Evolutionary conservation across 352 stramenopile species (phyloP).

Genomic region (Phytophthora tentaculata): DNA sequence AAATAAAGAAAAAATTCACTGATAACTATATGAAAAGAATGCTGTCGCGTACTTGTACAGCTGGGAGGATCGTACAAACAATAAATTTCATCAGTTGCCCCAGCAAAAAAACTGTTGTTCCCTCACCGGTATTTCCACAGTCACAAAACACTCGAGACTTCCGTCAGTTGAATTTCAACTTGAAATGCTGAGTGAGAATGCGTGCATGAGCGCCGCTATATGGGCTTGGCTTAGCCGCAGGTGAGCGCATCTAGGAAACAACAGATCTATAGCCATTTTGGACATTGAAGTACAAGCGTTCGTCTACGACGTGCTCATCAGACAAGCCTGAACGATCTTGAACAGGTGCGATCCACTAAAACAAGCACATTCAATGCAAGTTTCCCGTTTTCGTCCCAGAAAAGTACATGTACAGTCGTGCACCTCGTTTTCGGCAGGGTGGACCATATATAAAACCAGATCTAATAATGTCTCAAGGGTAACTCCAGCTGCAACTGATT

Average conservation of each 20-base stretch:
- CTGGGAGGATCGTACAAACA: background rate
- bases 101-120: background rate
- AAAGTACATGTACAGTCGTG: background rate
- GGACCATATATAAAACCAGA: too few species aligned
- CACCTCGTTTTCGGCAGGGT: too few species aligned
- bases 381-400: background rate
- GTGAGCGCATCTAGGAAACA: background rate
- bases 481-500: too few species aligned
- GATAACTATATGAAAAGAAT: background rate
- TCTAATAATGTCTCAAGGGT: too few species aligned
- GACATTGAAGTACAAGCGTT: background rate
- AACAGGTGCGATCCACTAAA: background rate
- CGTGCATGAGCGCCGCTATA: too few species aligned
- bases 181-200: too few species aligned
- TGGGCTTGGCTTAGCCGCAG: too few species aligned
- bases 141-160: too few species aligned
- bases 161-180: too few species aligned
- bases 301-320: background rate
- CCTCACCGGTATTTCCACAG: too few species aligned
- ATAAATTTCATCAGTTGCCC: background rate
- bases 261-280: background rate
- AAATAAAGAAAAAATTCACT: slow-evolving; percentile 5
- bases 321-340: background rate
- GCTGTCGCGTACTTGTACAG: background rate
- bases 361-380: background rate